phyloP scores from a whole-genome alignment of 176 grass and related monocot genomes.

The Musa troglodytarum region DNA sequence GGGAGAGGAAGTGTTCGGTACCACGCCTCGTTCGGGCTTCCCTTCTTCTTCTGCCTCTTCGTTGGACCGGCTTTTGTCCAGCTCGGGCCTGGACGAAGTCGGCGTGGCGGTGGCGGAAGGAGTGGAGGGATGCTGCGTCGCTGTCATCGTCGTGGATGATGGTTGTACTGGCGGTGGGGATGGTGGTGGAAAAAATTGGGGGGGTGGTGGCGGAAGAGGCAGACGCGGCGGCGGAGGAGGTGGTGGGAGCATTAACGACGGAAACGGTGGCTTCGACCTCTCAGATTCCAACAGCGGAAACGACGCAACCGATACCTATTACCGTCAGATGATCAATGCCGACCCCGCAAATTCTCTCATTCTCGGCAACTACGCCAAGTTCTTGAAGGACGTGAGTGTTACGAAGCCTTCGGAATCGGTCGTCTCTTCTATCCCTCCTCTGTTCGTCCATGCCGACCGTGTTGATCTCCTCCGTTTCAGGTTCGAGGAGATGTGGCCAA shows the following conservation, averaged over 20 bases:
- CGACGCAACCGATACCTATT: constrained; percentile 17
- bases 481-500: constrained; percentile 25
- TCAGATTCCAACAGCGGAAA: background rate
- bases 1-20: background rate
- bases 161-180: background rate
- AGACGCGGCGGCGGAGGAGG: background rate
- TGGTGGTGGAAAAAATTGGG: background rate
- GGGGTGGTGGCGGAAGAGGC: background rate
- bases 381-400: constrained; percentile 32
- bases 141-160: background rate
- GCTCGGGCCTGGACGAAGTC: background rate
- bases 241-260: background rate
- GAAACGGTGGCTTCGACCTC: background rate
- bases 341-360: constrained; percentile 46
- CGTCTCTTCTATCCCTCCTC: background rate
- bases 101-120: background rate
- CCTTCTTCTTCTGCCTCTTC: background rate
- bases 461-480: background rate
- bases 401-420: background rate
- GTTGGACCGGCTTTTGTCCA: background rate
- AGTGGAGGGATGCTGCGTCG: background rate
- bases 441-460: background rate
- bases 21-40: background rate
- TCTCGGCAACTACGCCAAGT: constrained; percentile 51
- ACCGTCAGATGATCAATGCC: constrained; percentile 36